phyloP scores from a whole-genome alignment of 1,284 basidiomycete species.

The Earliella scabrosa region DNA sequence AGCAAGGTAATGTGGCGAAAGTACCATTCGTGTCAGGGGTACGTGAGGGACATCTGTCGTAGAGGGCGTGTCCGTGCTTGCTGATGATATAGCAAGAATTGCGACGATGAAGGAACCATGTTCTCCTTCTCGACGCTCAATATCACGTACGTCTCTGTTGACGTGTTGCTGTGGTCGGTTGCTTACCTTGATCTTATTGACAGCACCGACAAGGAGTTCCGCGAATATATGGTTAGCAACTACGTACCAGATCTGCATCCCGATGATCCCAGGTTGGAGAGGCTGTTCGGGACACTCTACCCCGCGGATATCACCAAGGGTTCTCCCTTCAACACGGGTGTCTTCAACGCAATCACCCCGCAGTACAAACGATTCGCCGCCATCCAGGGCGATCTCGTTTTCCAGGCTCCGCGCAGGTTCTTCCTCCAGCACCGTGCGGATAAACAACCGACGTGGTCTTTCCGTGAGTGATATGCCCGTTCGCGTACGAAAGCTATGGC shows the following conservation, averaged over 20 bases:
- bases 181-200: background rate
- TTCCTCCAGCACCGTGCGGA: slow-evolving; percentile 38
- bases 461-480: slow-evolving; percentile 36
- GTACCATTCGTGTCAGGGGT: slow-evolving; percentile 37
- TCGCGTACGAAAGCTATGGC: background rate
- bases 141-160: slow-evolving; percentile 34
- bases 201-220: slow-evolving; percentile 16
- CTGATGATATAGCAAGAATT: slow-evolving; percentile 21
- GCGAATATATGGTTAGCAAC: slow-evolving; percentile 16
- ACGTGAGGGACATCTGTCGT: background rate
- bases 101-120: slow-evolving; percentile 40
- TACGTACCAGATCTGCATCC: slow-evolving; percentile 40
- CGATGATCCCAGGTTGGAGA: slow-evolving; percentile 15
- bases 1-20: slow-evolving; percentile 33
- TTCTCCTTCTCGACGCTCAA: slow-evolving; percentile 32
- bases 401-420: slow-evolving; percentile 49
- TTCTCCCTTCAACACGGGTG: slow-evolving; percentile 55
- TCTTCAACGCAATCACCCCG: slow-evolving; percentile 46
- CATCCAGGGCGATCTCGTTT: slow-evolving; percentile 51
- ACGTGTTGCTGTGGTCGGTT: too few species aligned
- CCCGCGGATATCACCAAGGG: slow-evolving; percentile 48
- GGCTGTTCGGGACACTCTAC: slow-evolving; percentile 42
- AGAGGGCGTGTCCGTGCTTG: background rate
- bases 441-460: slow-evolving; percentile 53
- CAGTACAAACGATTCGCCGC: slow-evolving; percentile 57